A percentile compares a stretch with the other conserved stretches of the same genome.
Evolutionary conservation across 768 basidiomycete species (phyloP).

Genomic region (Collybia mongolica): DNA sequence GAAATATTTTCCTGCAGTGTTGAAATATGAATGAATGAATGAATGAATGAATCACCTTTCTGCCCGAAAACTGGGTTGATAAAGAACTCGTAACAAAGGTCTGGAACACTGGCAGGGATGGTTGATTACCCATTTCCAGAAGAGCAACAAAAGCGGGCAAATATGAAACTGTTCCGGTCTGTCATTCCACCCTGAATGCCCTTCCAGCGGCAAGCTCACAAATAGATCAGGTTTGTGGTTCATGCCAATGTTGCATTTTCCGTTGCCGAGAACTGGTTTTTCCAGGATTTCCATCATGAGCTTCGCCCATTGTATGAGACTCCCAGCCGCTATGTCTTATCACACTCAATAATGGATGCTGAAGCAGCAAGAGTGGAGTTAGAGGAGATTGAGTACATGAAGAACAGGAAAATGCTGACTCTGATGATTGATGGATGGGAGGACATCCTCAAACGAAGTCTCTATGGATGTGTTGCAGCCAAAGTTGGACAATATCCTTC

Average conservation of each 20-base stretch:
- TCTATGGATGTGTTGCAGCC: conserved; percentile 24
- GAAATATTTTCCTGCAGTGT: too few species aligned
- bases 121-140: too few species aligned
- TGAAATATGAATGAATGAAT: too few species aligned
- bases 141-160: too few species aligned
- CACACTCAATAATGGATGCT: background rate
- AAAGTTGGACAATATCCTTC: conserved; percentile 20
- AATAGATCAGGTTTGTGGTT: background rate
- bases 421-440: conserved; percentile 31
- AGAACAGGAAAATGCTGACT: conserved; percentile 10
- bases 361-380: background rate
- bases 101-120: too few species aligned
- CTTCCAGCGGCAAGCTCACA: too few species aligned
- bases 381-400: background rate
- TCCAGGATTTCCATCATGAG: background rate
- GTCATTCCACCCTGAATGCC: too few species aligned
- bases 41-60: too few species aligned
- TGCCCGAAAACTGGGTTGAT: too few species aligned
- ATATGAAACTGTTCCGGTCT: too few species aligned
- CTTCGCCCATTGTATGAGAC: background rate
- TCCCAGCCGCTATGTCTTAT: background rate
- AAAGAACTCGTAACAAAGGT: too few species aligned
- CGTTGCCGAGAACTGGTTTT: background rate
- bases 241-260: background rate
- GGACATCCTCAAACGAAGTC: conserved; percentile 17